Evolutionary conservation across 2,329 filamentous ascomycete species (phyloP), one percentile per base, ranked within the genome.

Genomic region (Scytalidium lignicola): DNA sequence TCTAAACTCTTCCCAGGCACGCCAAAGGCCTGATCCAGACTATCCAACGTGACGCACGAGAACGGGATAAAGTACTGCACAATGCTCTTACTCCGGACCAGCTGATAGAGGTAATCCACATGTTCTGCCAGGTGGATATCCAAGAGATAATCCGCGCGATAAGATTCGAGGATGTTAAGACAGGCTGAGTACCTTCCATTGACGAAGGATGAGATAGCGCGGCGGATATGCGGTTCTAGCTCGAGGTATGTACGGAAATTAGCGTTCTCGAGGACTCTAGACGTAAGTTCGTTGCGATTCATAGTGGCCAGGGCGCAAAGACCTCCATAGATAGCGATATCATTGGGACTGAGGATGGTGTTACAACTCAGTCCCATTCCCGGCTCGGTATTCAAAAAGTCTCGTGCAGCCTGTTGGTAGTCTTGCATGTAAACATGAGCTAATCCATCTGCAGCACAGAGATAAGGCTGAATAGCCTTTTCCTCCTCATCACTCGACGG

Each of bases 1-100:
- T 90, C 83, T 43, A 92, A 82, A 3, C 79, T 75, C 53, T 76
- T 70, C 3, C 78, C 79, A 0, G 80, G 72, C 2, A 75, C 71
- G 0, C 82, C 83, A 66, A 99, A 97, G 2, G 88, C 85, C 29
- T 78, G 74, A 8, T 87, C 82, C 74, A 99, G 81, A 52, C 83
- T 90, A 18, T 85, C 78, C 3, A 97, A 74, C 0, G 87, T 91
- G 53, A 96, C 90, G 56, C 85, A 85, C 40, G 86, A 95, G 67
- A 95, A 99, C 0, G 93, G 91, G 20, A 89, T 78, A 59, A 96
- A 86, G 69, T 96, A 97, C 63, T 96, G 89, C 20, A 91, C 81
- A 51, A 99, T 96, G 61, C 91, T 92, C 72, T 96, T 96, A 61
- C 79, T 87, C 51, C 93, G 83, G 58, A 99, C 90, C 43, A 75